A percentile compares a stretch with the other conserved stretches of the same genome.
Conservation (phyloP, 495 filamentous ascomycete genomes). For the Aspergillus incahuasiensis region DNA sequence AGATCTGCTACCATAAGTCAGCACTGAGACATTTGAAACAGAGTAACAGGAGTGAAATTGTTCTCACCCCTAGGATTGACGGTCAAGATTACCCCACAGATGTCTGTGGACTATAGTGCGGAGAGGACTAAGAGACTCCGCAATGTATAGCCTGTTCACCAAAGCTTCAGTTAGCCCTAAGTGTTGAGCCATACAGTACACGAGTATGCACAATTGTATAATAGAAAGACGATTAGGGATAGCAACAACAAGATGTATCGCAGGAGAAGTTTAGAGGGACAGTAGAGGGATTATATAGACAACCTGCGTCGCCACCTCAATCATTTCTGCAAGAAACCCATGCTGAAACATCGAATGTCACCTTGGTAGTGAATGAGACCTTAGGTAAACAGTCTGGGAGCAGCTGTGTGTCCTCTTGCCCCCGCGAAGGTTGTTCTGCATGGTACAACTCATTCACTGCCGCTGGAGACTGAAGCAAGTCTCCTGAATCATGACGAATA, state of each 20-base stretch:
- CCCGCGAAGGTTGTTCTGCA: not conserved
- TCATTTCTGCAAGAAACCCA: not conserved
- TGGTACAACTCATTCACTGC: not conserved
- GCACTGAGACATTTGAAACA: not conserved
- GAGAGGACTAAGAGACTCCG: not conserved
- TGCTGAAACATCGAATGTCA: not conserved
- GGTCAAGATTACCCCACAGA: not conserved
- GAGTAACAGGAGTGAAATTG: not conserved
- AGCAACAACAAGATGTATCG: too few species aligned
- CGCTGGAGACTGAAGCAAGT: not conserved
- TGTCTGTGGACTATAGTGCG: not conserved
- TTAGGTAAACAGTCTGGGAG: not conserved
- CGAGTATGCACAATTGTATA: not conserved
- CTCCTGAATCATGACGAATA: not conserved
- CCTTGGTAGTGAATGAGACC: not conserved
- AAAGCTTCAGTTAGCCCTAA: not conserved
- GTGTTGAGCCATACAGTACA: not conserved
- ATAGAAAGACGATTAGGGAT: not conserved
- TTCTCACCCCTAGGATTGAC: not conserved
- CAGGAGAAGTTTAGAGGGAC: too few species aligned
- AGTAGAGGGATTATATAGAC: not conserved
- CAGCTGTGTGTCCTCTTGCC: not conserved
- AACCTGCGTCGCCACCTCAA: not conserved
- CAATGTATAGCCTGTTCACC: conserved; percentile 4
- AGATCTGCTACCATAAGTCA: not conserved